A percentile compares a stretch with the other conserved stretches of the same genome.
Evolutionary conservation across 345 rosid genomes (phyloP).

Genomic region (Populus ilicifolia): DNA sequence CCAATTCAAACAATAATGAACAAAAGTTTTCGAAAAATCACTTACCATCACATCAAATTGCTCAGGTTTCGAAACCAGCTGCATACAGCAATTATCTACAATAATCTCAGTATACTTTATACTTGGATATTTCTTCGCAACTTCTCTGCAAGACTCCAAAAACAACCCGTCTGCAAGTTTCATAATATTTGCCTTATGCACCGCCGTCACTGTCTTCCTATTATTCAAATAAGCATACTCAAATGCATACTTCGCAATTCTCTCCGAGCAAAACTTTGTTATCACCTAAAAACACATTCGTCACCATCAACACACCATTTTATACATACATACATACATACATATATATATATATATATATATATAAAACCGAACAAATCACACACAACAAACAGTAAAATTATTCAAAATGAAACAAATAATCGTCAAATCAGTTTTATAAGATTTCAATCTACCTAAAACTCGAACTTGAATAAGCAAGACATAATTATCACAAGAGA

Average conservation of each 20-base stretch:
- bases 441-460: background rate
- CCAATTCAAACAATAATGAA: background rate
- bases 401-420: background rate
- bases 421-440: background rate
- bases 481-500: too few relatives aligned
- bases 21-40: background rate
- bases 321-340: too few relatives aligned
- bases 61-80: slow-evolving; percentile 96
- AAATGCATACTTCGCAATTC: slow-evolving; percentile 89
- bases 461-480: background rate
- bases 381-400: background rate
- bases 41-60: slow-evolving; percentile 98
- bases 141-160: slow-evolving; percentile 91
- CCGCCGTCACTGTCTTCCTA: slow-evolving; percentile 90
- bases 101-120: slow-evolving; percentile 82
- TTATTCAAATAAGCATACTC: slow-evolving; percentile 94
- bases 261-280: slow-evolving; percentile 95
- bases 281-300: slow-evolving; percentile 53
- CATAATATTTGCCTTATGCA: slow-evolving; percentile 97
- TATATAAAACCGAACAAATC: background rate
- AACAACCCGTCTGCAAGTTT: slow-evolving; percentile 95
- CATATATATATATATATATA: too few relatives aligned
- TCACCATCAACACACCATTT: background rate
- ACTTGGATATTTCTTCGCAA: slow-evolving; percentile 73
- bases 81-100: slow-evolving; percentile 98